phyloP scores from a whole-genome alignment of 108 stramenopile genomes.

The Mediolabrus comicus region DNA sequence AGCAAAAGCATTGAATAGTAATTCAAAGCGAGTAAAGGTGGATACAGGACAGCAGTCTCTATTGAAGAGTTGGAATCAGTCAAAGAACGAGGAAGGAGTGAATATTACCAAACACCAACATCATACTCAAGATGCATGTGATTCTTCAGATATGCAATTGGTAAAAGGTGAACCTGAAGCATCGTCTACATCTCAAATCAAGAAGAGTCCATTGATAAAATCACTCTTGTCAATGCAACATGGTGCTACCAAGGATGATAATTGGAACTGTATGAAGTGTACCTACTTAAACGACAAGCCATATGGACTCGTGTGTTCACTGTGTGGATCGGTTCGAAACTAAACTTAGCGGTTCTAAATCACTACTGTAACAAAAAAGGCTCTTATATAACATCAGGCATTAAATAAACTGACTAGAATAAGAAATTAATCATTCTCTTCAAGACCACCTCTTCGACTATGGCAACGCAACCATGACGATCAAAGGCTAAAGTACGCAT shows the following conservation, averaged over 20 bases:
- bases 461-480: no score
- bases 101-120: background rate
- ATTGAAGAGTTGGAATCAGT: slow-evolving; percentile 28
- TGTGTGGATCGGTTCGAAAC: slow-evolving; percentile 50
- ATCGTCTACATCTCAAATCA: background rate
- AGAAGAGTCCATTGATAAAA: background rate
- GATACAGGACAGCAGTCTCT: slow-evolving; percentile 19
- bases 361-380: no score
- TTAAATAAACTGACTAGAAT: no score
- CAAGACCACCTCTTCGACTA: no score
- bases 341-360: no score
- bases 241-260: background rate
- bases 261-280: slow-evolving; percentile 58
- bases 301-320: slow-evolving; percentile 46
- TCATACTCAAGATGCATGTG: background rate
- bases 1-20: slow-evolving; percentile 44
- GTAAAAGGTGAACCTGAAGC: background rate
- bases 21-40: slow-evolving; percentile 27
- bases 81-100: background rate
- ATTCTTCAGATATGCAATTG: background rate
- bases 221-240: slow-evolving; percentile 1
- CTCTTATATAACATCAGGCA: no score
- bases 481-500: no score
- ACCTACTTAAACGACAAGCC: slow-evolving; percentile 70
- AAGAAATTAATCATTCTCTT: no score